Evolutionary conservation across 2,329 filamentous ascomycete species (phyloP), one percentile per base, ranked within the genome.

Genomic region (Plectosphaerella sp.): DNA sequence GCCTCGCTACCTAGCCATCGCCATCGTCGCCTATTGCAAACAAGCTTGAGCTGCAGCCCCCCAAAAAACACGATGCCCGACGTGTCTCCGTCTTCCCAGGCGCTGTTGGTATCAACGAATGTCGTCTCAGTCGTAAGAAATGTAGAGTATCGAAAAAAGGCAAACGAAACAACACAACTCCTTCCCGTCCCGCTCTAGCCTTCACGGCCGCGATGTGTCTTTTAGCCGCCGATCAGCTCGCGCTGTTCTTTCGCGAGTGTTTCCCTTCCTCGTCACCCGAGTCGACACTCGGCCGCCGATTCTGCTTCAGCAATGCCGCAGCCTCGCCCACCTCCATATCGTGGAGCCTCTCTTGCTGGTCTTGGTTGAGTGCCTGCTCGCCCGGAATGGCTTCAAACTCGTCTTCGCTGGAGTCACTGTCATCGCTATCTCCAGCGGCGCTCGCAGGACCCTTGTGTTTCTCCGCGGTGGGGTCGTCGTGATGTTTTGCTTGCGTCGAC

Each of bases 271-370:
- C 72, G 1, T 72, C 69, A 1, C 47, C 55, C 11, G 55, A 57
- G 15, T 71, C 68, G 22, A 72, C 61, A 49, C 67, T 64, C 12
- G 35, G 16, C 24, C 53, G 53, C n/a, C 56, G 51, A 24, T 57
- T 56, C 47, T 58, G 49, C 62, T 65, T 67, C 51, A 64, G 67
- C 5, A 83, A 65, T 9, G 79, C 80, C 2, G 73, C 75, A 12
- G 80, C 80, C 61, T 84, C 80, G 52, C 75, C 78, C 2, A 80
- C 75, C 58, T 84, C 80, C 80, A 84, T 84, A 59, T 76, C 72
- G 60, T 83, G 80, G 15, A 84, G 69, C 50, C 75, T 77, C 52
- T 80, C 73, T 64, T 81, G 79, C 58, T 75, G 71, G 59, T 77
- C 68, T 53, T 74, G 71, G 53, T 72, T 67, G 11, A 79, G 60